Percentiles rank a stretch among this genome's conserved stretches.
These are phyloP conservation scores for Pseudonitzschia multiseries DNA, from an alignment of 108 stramenopile species.

Conservation along the genomic window DNA sequence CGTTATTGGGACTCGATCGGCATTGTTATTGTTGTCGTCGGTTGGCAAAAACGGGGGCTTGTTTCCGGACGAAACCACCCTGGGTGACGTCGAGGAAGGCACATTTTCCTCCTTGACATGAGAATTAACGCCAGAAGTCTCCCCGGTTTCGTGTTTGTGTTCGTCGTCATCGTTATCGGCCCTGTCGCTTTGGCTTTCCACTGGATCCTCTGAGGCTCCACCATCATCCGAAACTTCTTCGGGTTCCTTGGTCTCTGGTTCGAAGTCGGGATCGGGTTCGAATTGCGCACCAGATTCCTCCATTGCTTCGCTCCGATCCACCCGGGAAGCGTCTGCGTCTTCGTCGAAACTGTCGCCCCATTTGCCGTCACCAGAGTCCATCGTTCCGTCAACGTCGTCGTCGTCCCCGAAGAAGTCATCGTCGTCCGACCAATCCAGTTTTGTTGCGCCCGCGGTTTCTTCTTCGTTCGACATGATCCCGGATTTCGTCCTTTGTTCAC, in stretches of 20 bases:
- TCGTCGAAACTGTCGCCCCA: background rate
- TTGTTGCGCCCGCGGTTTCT: background rate
- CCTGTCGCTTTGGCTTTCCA: background rate
- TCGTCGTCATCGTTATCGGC: background rate
- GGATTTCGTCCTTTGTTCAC: too few relatives aligned
- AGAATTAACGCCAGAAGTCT: background rate
- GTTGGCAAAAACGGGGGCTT: background rate
- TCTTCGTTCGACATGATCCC: background rate
- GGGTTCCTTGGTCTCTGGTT: background rate
- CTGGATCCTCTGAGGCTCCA: background rate
- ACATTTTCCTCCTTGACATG: too few relatives aligned
- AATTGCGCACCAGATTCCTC: background rate
- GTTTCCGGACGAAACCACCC: background rate
- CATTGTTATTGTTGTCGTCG: background rate
- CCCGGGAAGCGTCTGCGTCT: background rate
- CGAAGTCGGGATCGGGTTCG: background rate
- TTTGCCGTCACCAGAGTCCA: background rate
- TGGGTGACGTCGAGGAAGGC: background rate
- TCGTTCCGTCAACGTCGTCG: background rate
- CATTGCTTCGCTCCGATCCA: background rate
- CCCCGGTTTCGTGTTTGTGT: background rate
- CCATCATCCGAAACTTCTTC: background rate
- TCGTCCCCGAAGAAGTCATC: constrained; percentile 9
- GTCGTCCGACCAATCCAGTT: constrained; percentile 1
- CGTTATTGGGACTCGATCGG: background rate